These are phyloP conservation scores for Setomelanomma holmii DNA, from an alignment of 2,329 filamentous ascomycete genomes.

Conservation along the genomic window DNA sequence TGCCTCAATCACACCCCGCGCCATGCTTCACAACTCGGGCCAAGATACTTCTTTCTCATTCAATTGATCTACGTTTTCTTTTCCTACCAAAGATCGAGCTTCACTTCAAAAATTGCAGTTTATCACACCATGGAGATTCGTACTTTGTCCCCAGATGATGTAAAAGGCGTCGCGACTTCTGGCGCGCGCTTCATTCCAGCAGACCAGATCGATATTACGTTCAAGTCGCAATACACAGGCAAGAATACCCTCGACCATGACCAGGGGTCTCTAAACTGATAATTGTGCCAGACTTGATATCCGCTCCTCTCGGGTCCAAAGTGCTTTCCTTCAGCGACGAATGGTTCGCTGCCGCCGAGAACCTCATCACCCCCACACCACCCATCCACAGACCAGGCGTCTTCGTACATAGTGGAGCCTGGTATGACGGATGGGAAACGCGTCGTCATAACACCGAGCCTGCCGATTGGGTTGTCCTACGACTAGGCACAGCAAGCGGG, in stretches of 20 bases:
- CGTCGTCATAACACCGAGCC: constrained; percentile 64
- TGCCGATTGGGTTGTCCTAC: constrained; percentile 67
- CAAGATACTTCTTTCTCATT: constrained; percentile 5
- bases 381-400: constrained; percentile 64
- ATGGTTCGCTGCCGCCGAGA: constrained; percentile 66
- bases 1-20: constrained; percentile 13
- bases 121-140: constrained; percentile 40
- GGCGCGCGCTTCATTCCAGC: constrained; percentile 51
- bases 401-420: constrained; percentile 66
- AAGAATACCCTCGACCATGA: constrained; percentile 6
- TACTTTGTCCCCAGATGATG: constrained; percentile 37
- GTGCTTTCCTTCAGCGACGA: constrained; percentile 66
- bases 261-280: neutral
- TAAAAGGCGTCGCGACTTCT: constrained; percentile 33
- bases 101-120: too few species aligned
- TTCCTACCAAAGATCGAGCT: too few species aligned
- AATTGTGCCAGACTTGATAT: constrained; percentile 58
- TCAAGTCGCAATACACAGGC: constrained; percentile 63
- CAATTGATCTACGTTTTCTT: too few species aligned
- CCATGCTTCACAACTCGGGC: constrained; percentile 7
- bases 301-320: constrained; percentile 58
- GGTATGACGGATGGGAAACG: constrained; percentile 72
- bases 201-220: constrained; percentile 61
- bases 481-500: constrained; percentile 70
- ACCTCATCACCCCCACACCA: constrained; percentile 64